These are phyloP conservation scores for Phoma sp. DNA, from an alignment of 2,329 filamentous ascomycete genomes.

Conservation along the genomic window DNA sequence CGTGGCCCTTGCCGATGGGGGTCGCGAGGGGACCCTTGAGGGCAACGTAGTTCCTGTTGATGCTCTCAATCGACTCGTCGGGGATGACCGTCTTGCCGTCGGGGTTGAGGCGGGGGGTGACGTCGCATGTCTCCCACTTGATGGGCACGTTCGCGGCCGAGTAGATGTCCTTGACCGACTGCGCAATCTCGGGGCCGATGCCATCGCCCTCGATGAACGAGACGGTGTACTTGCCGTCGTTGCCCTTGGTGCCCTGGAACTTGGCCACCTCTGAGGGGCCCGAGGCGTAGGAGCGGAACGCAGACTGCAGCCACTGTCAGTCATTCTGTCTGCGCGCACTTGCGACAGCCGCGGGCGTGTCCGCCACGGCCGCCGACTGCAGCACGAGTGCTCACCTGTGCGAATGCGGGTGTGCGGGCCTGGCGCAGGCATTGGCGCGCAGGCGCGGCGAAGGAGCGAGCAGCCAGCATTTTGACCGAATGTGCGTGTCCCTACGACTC, in stretches of 20 bases:
- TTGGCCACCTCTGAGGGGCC: constrained; percentile 70
- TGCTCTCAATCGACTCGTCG: constrained; percentile 89
- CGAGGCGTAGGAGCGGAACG: constrained; percentile 63
- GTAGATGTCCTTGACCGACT: constrained; percentile 99
- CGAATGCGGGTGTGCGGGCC: constrained; percentile 59
- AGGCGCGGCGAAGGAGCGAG: constrained; percentile 78
- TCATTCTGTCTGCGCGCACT: constrained; percentile 6
- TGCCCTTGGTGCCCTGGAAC: constrained; percentile 89
- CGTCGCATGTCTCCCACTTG: constrained; percentile 96
- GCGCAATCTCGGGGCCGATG: constrained; percentile 96
- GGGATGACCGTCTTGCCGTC: constrained; percentile 96
- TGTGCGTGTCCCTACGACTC: constrained; percentile 29
- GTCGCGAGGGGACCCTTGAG: constrained; percentile 99
- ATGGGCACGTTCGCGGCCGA: constrained; percentile 92
- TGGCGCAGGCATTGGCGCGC: constrained; percentile 81
- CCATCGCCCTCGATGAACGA: constrained; percentile 98
- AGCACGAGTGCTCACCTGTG: constrained; percentile 62
- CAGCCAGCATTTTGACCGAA: constrained; percentile 76
- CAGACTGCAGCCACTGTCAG: constrained; percentile 30
- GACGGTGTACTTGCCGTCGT: constrained; percentile 93
- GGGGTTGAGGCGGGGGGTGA: constrained; percentile 90
- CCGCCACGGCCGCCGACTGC: neutral
- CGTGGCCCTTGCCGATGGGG: constrained; percentile 97
- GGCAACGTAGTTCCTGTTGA: constrained; percentile 94
- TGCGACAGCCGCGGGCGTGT: neutral